Evolutionary conservation across 2,329 filamentous ascomycete species (phyloP).

Genomic region (Pestalotiopsis sp.): DNA sequence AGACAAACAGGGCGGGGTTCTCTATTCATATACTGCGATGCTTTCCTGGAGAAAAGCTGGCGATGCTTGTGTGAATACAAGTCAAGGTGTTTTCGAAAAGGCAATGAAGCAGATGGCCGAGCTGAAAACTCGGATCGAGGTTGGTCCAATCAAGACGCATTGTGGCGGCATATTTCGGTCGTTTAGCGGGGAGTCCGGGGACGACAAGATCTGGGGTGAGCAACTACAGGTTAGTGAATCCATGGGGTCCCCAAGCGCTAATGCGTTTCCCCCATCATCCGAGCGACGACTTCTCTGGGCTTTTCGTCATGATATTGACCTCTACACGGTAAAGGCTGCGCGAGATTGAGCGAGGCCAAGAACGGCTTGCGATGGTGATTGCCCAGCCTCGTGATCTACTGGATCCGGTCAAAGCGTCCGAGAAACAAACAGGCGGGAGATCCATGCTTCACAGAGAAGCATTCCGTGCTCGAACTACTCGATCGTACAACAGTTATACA

Average conservation of each 20-base stretch:
- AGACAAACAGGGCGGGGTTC: neutral
- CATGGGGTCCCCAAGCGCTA: neutral
- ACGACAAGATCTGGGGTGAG: neutral
- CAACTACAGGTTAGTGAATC: neutral
- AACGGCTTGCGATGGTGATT: neutral
- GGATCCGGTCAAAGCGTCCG: no score
- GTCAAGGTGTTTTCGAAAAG: neutral
- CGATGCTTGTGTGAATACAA: neutral
- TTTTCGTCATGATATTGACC: neutral
- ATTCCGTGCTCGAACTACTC: no score
- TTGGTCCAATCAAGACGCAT: neutral
- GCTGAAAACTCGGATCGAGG: slow-evolving; percentile 6
- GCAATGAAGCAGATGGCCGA: neutral
- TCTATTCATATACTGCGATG: neutral
- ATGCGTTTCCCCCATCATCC: neutral
- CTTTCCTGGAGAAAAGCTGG: neutral
- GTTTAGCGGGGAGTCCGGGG: neutral
- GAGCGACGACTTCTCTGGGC: neutral
- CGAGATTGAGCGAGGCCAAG: neutral
- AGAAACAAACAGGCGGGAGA: no score
- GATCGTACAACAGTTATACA: no score
- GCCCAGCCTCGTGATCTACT: neutral
- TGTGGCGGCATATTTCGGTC: neutral
- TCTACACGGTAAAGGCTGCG: neutral
- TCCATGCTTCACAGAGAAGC: no score